Percentiles rank a stretch among this genome's conserved stretches.
Conservation (phyloP, 2,329 filamentous ascomycete species). For the Clarireedia monteithiana region DNA sequence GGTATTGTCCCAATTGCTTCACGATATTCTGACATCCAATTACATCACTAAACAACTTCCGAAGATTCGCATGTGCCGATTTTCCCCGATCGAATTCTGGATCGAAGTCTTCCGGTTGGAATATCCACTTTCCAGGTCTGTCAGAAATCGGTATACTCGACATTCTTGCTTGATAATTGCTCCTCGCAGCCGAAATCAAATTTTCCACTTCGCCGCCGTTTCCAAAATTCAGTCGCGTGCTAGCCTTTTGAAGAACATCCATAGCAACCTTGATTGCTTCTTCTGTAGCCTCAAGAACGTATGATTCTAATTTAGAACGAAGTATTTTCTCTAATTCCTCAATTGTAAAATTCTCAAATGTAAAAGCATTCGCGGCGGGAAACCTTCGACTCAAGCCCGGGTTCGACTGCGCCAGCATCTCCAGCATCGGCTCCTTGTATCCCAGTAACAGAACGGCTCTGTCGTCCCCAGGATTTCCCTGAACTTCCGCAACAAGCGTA, state of each 20-base stretch:
- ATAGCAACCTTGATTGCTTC: constrained; percentile 42
- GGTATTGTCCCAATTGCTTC: constrained; percentile 39
- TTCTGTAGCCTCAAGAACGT: constrained; percentile 37
- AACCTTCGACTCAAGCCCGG: constrained; percentile 61
- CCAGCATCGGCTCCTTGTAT: constrained; percentile 57
- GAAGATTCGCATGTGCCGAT: constrained; percentile 33
- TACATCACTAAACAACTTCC: constrained; percentile 39
- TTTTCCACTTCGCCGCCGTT: constrained; percentile 69
- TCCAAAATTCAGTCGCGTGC: constrained; percentile 57
- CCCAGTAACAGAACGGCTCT: constrained; percentile 61
- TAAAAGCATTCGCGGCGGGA: constrained; percentile 52
- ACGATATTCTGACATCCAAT: constrained; percentile 44
- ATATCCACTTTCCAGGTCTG: constrained; percentile 8
- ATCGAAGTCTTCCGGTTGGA: constrained; percentile 40
- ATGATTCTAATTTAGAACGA: constrained; percentile 39
- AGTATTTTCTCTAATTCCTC: constrained; percentile 46
- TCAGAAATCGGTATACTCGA: constrained; percentile 19
- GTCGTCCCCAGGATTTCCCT: constrained; percentile 61
- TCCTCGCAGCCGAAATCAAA: constrained; percentile 42
- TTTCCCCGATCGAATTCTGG: constrained; percentile 39
- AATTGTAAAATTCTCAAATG: constrained; percentile 59
- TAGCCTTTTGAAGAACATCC: constrained; percentile 50
- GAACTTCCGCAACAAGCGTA: constrained; percentile 64
- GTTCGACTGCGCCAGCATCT: constrained; percentile 47
- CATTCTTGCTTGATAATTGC: constrained; percentile 36